Evolutionary conservation across 192 early-diverging fungal genomes (phyloP).

Genomic region (Gryganskiella cystojenkinii): DNA sequence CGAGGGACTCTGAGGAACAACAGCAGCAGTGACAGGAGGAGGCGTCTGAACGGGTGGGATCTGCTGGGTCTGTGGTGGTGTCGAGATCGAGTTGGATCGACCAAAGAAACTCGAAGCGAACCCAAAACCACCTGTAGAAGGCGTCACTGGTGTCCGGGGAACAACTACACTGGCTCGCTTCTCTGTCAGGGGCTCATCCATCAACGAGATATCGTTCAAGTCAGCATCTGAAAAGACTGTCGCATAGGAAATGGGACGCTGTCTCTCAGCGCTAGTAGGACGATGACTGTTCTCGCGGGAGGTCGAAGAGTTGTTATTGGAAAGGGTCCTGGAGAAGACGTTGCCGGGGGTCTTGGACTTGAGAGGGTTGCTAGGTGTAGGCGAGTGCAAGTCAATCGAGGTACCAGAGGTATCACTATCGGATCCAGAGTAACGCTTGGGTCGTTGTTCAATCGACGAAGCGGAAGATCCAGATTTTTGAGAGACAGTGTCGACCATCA

Average conservation of each 20-base stretch:
- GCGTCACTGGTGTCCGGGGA: constrained; percentile 23
- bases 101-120: constrained; percentile 41
- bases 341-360: constrained; percentile 15
- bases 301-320: constrained; percentile 11
- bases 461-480: constrained; percentile 45
- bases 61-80: constrained; percentile 11
- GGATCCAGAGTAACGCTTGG: constrained; percentile 36
- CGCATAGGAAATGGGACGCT: constrained; percentile 43
- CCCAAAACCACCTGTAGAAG: constrained; percentile 32
- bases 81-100: neutral
- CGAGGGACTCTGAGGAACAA: neutral
- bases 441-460: constrained; percentile 20
- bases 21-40: constrained; percentile 5
- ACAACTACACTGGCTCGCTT: constrained; percentile 37
- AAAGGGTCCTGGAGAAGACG: constrained; percentile 25
- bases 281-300: constrained; percentile 7
- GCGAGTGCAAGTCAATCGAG: constrained; percentile 48
- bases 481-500: constrained; percentile 38
- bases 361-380: constrained; percentile 17
- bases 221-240: constrained; percentile 55
- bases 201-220: constrained; percentile 54
- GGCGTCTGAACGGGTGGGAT: neutral
- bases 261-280: constrained; percentile 16
- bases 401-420: constrained; percentile 49
- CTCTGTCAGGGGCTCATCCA: constrained; percentile 40